Evolutionary conservation across 129 eudicot genomes (phyloP).

Genomic region (Lonicera japonica): DNA sequence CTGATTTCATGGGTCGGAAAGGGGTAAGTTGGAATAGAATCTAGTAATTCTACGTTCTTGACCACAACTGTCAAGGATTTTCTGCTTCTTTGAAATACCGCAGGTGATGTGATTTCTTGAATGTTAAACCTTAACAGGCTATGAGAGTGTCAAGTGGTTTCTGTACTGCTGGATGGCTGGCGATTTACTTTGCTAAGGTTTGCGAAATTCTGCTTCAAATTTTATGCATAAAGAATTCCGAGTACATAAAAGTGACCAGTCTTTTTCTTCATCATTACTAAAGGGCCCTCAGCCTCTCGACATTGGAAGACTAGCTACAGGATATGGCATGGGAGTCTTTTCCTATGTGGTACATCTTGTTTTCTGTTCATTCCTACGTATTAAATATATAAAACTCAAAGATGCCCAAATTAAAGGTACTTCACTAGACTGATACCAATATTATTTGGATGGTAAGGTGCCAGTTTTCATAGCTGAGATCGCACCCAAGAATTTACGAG

Average conservation of each 20-base stretch:
- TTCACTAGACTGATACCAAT: not conserved
- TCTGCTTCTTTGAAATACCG: not conserved
- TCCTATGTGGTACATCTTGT: conserved; percentile 45
- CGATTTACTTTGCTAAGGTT: conserved; percentile 51
- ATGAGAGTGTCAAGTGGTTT: conserved; percentile 40
- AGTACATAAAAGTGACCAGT: not conserved
- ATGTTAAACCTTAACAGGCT: conserved; percentile 29
- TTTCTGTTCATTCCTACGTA: not conserved
- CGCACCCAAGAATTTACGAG: conserved; percentile 46
- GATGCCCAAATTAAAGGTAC: not conserved
- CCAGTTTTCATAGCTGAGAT: conserved; percentile 43
- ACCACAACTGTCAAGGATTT: not conserved
- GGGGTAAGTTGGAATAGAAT: conserved; percentile 35
- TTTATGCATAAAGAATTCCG: not conserved
- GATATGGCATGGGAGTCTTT: conserved; percentile 52
- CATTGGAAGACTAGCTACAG: conserved; percentile 52
- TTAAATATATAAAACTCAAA: not conserved
- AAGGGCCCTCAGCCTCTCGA: conserved; percentile 38
- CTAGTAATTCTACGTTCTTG: not conserved
- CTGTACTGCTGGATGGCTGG: conserved; percentile 54
- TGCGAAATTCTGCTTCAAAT: not conserved
- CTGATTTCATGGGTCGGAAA: conserved; percentile 60
- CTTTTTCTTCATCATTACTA: not conserved
- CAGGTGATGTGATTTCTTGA: not conserved
- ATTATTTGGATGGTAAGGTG: conserved; percentile 27